Conservation (phyloP, 2,329 filamentous ascomycete species). For the Xylaria hypoxylon region DNA sequence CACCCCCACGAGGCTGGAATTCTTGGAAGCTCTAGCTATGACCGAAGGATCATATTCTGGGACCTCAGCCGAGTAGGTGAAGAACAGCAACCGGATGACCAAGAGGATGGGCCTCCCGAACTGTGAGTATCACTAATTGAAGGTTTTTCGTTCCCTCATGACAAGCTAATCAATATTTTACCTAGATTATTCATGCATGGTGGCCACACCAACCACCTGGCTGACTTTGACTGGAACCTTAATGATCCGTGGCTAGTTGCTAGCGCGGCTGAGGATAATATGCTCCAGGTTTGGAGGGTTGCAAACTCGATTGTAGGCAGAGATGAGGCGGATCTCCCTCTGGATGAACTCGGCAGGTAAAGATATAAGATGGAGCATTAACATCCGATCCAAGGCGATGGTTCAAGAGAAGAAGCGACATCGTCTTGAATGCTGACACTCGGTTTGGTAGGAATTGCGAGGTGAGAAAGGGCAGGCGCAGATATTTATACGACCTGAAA, state of each 20-base stretch:
- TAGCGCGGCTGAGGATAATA: conserved; percentile 95
- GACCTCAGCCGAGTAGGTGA: conserved; percentile 91
- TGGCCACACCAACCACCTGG: conserved; percentile 95
- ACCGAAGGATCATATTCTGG: conserved; percentile 96
- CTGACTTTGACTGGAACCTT: conserved; percentile 97
- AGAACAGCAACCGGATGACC: conserved; percentile 94
- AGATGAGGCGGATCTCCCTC: conserved; percentile 78
- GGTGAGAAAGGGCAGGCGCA: conserved; percentile 32
- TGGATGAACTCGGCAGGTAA: conserved; percentile 79
- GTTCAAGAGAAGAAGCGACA: neutral
- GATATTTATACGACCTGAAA: conserved; percentile 37
- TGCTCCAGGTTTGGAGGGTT: conserved; percentile 94
- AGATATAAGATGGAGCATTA: conserved; percentile 23
- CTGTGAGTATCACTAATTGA: conserved; percentile 69
- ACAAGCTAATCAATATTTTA: conserved; percentile 52
- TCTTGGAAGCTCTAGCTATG: conserved; percentile 90
- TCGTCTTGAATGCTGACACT: conserved; percentile 23
- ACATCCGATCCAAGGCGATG: conserved; percentile 28
- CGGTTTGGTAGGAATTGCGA: conserved; percentile 28
- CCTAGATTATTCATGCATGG: conserved; percentile 95
- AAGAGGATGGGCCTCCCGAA: conserved; percentile 93
- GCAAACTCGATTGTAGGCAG: conserved; percentile 83
- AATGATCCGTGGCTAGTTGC: conserved; percentile 98
- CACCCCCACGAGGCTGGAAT: conserved; percentile 91
- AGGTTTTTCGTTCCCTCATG: neutral